Conservation (phyloP, 192 early-diverging fungal genomes). For the Dimargaris verticillata region DNA sequence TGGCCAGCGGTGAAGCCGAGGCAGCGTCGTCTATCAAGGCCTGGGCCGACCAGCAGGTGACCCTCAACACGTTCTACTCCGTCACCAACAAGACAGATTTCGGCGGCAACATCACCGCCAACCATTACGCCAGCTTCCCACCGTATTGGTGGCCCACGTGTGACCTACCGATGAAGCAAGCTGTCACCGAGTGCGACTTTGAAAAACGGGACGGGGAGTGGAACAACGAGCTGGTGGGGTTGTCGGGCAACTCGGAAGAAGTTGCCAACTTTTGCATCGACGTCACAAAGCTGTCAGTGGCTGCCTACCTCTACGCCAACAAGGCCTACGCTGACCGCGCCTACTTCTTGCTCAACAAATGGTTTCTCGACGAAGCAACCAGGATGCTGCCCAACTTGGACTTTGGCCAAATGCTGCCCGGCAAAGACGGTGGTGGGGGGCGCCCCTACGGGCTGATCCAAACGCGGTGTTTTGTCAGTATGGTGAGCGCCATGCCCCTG, state of each 20-base stretch:
- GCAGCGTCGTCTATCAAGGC: no score
- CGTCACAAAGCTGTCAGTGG: neutral
- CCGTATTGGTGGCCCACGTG: neutral
- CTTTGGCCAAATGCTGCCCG: neutral
- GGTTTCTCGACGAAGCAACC: neutral
- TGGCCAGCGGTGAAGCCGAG: no score
- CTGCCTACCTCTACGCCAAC: neutral
- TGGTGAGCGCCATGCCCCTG: neutral
- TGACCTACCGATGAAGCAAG: neutral
- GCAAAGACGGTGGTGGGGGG: neutral
- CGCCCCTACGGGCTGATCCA: conserved; percentile 1
- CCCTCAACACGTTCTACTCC: neutral
- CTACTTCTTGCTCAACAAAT: neutral
- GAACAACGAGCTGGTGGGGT: neutral
- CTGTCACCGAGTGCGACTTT: conserved; percentile 1
- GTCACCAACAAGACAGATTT: neutral
- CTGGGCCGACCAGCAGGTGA: no score
- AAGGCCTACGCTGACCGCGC: neutral
- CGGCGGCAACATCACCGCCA: neutral
- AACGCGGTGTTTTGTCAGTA: conserved; percentile 4
- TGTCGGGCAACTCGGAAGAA: neutral
- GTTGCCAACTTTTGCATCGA: neutral
- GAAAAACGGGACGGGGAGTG: neutral
- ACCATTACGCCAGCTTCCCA: conserved; percentile 1
- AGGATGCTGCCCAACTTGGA: conserved; percentile 8